Percentiles rank a stretch among this genome's conserved stretches.
phyloP scores from a whole-genome alignment of 495 filamentous ascomycete species.

The Friedmanniomyces endolithicus region DNA sequence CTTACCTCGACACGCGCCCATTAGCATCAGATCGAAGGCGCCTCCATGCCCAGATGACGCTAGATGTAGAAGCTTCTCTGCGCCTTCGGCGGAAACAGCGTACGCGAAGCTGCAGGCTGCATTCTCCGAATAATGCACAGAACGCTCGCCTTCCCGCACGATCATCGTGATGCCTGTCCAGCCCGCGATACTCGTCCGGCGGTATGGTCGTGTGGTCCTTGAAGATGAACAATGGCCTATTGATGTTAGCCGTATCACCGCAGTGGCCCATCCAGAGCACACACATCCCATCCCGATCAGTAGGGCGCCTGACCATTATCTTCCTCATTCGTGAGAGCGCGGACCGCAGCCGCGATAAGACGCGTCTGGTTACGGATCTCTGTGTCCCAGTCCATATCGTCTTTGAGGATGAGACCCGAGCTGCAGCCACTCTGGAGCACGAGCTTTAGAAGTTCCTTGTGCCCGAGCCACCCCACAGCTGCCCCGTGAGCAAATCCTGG shows the following conservation, averaged over 20 bases:
- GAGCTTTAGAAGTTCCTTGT: background rate
- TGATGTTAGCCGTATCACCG: background rate
- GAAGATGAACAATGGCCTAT: background rate
- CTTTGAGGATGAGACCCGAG: conserved; percentile 11
- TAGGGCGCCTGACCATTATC: background rate
- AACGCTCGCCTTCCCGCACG: background rate
- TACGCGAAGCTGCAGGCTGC: conserved; percentile 1
- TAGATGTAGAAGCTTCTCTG: background rate
- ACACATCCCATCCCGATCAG: background rate
- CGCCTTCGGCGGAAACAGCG: conserved; percentile 1
- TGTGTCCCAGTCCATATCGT: conserved; percentile 15
- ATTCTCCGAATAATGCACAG: background rate
- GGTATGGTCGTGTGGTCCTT: background rate
- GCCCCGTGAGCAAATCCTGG: background rate
- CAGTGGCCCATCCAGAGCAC: conserved; percentile 2
- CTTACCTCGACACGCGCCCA: background rate
- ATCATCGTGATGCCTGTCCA: background rate
- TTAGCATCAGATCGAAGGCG: conserved; percentile 3
- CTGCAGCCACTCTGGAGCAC: background rate
- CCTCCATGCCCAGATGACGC: background rate
- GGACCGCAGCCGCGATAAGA: background rate
- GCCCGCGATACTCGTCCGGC: background rate
- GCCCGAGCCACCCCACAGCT: background rate
- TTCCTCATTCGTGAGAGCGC: background rate
- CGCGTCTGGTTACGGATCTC: conserved; percentile 7